Evolutionary conservation across 352 stramenopile genomes (phyloP).

Genomic region (Phytophthora citrophthora): DNA sequence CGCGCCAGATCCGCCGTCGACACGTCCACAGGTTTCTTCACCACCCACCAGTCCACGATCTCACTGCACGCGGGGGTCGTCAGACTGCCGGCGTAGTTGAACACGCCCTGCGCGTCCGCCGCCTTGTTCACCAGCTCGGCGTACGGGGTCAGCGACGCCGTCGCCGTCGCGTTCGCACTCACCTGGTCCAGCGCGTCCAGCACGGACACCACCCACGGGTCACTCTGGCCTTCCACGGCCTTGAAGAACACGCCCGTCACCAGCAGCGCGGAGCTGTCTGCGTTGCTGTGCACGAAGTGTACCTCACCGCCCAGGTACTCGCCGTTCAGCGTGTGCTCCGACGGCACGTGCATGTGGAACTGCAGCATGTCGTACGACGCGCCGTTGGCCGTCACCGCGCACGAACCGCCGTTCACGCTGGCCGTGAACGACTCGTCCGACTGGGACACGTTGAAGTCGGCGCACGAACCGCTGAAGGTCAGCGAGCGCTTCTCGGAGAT

Average conservation of each 20-base stretch:
- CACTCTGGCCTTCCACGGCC: constrained; percentile 14
- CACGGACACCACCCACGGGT: constrained; percentile 37
- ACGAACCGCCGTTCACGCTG: constrained; percentile 26
- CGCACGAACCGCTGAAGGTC: constrained; percentile 31
- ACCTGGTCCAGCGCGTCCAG: constrained; percentile 32
- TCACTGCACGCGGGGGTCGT: constrained; percentile 49
- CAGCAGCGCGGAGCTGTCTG: constrained; percentile 32
- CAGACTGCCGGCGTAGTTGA: constrained; percentile 68
- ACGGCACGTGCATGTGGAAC: constrained; percentile 50
- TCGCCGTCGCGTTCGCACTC: constrained; percentile 11
- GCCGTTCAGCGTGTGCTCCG: constrained; percentile 51
- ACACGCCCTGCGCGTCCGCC: constrained; percentile 18
- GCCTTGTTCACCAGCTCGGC: constrained; percentile 19
- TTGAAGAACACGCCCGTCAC: constrained; percentile 42
- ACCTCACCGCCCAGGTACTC: constrained; percentile 38
- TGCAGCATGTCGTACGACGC: constrained; percentile 36
- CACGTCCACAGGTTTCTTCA: constrained; percentile 50
- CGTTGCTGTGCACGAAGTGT: constrained; percentile 52
- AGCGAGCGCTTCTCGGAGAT: constrained; percentile 27
- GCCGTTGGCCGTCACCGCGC: constrained; percentile 11
- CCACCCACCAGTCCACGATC: constrained; percentile 31
- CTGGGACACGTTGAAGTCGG: constrained; percentile 31
- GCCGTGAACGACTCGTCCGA: constrained; percentile 33
- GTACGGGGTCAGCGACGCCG: constrained; percentile 24
- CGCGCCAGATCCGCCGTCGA: constrained; percentile 36